Evolutionary conservation across 441 rosid genomes (phyloP), one percentile per base, ranked within the genome.

Genomic region (Populus trichocarpa): DNA sequence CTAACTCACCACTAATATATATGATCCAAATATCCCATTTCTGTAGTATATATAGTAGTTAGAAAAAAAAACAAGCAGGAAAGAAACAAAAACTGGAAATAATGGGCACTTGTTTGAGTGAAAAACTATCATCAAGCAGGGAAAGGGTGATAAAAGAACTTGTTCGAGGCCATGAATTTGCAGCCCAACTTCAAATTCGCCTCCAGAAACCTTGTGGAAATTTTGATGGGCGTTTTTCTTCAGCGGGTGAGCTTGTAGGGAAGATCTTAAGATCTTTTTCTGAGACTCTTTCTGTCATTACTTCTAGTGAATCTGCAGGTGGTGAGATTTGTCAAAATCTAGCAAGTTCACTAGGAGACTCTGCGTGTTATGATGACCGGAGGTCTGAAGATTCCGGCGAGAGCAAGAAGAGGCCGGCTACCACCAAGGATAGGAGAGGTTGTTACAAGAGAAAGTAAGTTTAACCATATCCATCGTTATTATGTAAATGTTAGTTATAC

Each of bases 361-460:
- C 88, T 0, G 50, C 70, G 2, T 46, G 80, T 75, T 79, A 81
- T 67, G 84, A 36, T 72, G 87, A 79, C 77, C 88, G 85, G 75
- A 81, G 81, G 76, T 88, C 84, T 66, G 89, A 86, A 70, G 90
- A 88, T 75, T 90, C 91, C 59, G 89, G 90, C 22, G 86, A 87
- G 77, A 86, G 90, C 81, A 84, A 73, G 71, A 89, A 85, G 86
- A 83, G 82, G 32, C 50, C 80, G 12, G 40, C 67, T 64, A 26
- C 77, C 53, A 26, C 77, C 53, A 78, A 79, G 77, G 88, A 85
- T 30, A 87, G 71, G 78, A 87, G 97, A 67, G 98, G 97, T 3
- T 84, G 90, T 84, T 87, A 95, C 87, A 93, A 91, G 85, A 90
- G 99, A 85, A 90, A 86, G 97, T 93, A 88, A 80, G 87, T 70